Percentiles rank a stretch among this genome's conserved stretches.
phyloP scores from a whole-genome alignment of 352 stramenopile genomes.

The Phytopythium ostracodes region DNA sequence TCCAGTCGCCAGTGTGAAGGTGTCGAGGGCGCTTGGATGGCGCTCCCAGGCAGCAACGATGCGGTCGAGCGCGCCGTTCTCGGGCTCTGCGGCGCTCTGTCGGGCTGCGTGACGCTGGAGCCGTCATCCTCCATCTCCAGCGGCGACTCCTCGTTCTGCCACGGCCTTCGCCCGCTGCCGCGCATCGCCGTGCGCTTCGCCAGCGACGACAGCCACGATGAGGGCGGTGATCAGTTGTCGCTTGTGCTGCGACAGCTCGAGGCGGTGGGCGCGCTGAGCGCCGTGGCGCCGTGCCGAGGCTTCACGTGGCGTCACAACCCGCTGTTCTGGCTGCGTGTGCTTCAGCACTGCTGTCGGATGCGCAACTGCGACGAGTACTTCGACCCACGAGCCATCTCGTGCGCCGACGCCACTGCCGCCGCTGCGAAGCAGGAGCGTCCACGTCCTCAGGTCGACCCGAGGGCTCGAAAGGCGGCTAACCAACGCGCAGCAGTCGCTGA shows the following conservation, averaged over 20 bases:
- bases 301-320: slow-evolving; percentile 30
- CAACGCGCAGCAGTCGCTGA: not conserved
- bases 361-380: slow-evolving; percentile 11
- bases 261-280: slow-evolving; percentile 24
- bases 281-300: slow-evolving; percentile 14
- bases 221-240: not conserved
- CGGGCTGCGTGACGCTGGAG: slow-evolving; percentile 15
- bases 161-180: slow-evolving; percentile 1
- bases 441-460: not conserved
- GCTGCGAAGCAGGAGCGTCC: not conserved
- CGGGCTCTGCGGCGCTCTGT: slow-evolving; percentile 16
- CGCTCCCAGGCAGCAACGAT: not conserved
- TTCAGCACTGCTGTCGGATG: slow-evolving; percentile 8
- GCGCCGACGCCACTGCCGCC: not conserved
- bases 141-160: not conserved
- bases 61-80: slow-evolving; percentile 12
- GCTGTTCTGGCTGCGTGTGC: slow-evolving; percentile 28
- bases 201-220: not conserved
- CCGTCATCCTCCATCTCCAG: not conserved
- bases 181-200: slow-evolving; percentile 16
- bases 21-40: not conserved
- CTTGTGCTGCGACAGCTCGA: slow-evolving; percentile 11
- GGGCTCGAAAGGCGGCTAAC: not conserved
- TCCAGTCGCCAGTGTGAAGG: too few species aligned
- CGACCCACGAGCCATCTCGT: not conserved